Percentiles rank a stretch among this genome's conserved stretches.
phyloP scores from a whole-genome alignment of 2,329 filamentous ascomycete species.

The Colletotrichum theobromicola region DNA sequence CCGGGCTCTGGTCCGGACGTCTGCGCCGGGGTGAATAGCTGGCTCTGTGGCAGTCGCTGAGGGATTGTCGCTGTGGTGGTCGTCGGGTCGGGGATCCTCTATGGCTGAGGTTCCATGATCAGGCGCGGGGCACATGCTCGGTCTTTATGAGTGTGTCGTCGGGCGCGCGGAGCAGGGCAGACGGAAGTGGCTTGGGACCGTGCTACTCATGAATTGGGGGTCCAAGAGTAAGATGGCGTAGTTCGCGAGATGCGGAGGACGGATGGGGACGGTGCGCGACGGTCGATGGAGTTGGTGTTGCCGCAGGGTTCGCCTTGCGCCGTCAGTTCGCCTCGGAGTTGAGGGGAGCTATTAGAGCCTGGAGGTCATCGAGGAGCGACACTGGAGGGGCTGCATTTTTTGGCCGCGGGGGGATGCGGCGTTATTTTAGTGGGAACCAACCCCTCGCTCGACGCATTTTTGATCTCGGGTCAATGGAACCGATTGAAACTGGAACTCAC shows the following conservation, averaged over 20 bases:
- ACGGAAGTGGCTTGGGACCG: conserved; percentile 9
- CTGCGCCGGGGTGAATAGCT: background rate
- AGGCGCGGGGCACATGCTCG: conserved; percentile 20
- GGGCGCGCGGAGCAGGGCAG: conserved; percentile 1
- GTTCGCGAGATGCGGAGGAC: background rate
- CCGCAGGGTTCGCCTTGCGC: conserved; percentile 17
- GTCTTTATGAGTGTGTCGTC: conserved; percentile 13
- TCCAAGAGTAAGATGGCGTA: conserved; percentile 4
- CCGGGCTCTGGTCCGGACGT: conserved; percentile 23
- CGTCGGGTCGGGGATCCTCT: conserved; percentile 8
- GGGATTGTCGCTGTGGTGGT: background rate
- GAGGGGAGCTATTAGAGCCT: conserved; percentile 3
- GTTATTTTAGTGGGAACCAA: conserved; percentile 8
- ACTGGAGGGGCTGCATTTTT: background rate
- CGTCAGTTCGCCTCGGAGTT: conserved; percentile 12
- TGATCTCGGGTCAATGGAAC: background rate
- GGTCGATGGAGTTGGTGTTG: background rate
- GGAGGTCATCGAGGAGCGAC: conserved; percentile 16
- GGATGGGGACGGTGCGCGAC: conserved; percentile 10
- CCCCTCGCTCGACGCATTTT: background rate
- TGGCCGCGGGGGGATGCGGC: background rate
- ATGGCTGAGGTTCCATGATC: conserved; percentile 16
- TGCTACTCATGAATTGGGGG: conserved; percentile 9
- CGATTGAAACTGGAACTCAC: background rate
- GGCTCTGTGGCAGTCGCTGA: background rate